Base-by-base conservation (phyloP, 345 rosid species). In the Eucalyptus rudis region DNA sequence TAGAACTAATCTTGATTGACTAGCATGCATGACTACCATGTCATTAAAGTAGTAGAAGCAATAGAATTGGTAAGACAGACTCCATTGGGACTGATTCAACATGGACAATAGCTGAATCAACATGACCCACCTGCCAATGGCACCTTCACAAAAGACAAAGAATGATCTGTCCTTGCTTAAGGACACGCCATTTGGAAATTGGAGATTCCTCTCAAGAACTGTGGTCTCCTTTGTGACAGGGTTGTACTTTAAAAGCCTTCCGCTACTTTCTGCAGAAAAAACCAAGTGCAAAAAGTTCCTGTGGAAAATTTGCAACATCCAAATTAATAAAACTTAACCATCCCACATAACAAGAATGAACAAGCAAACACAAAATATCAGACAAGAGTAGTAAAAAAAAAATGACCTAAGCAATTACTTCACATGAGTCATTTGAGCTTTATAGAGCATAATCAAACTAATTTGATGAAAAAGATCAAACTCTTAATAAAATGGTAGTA, bases 231-330 rank as follows among this genome's bases (percentile, higher is more conserved):
- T 95, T 25, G 98, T 92, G 66, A 76, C 85, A 49, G 95, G 96
- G 89, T 95, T 93, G 90, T 96, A 96, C 93, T 94, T 97, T 22
- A 97, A 89, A 89, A 97, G 91, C 91, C 99, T 96, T 88, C 98
- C 99, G 62, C 90, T 93, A 45, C 88, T 90, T 54, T 97, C 99
- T 17, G 91, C 95, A 40, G 99, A 95, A 91, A 95, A 95, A 44
- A 95, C 92, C 91, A 96, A 90, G 91, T 96, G 99, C 94, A 96
- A 79, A 92, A 96, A 97, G 96, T 96, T 94, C 97, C 99, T 96
- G 97, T 56, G 80, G 62, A 88, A 27, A 89, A 52, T 56, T 64
- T 13, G 54, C 45, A 20, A 76, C 47, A 91, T 58, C 22, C n/a
- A 83, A 81, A 31, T 87, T 59, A 86, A 86, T 10, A 14, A 19